Base-by-base conservation (phyloP, 1,284 basidiomycete species). In the Leccinum pachyderme region DNA sequence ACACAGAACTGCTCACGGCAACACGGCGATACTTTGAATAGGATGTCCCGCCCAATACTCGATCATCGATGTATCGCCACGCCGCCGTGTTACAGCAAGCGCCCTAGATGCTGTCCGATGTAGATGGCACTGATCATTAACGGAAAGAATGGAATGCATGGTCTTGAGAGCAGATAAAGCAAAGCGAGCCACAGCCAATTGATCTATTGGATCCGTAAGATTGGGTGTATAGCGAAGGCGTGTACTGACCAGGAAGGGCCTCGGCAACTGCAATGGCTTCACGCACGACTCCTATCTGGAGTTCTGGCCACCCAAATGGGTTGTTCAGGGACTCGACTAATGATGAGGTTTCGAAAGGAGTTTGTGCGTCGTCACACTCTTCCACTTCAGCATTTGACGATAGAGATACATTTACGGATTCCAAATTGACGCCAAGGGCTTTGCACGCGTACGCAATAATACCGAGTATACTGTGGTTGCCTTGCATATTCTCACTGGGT, bases 251-350 rank as follows among this genome's bases (percentile, higher is more conserved):
- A 55, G 93, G 91, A n/a, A 98, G 74, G 15, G 91, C 84, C 72
- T 98, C 94, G 4, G 93, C 90, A 9, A 98, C 86, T 0, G 89
- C 85, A 32, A 98, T 87, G 0, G 93, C 91, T 67, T 98, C 95
- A 47, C 94, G 84, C 35, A 98, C 80, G 31, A 96, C 84, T 31
- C 92, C 92, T 31, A 96, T 82, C 73, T 98, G 95, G 47, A 98
- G 77, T 66, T 95, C 91, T 1, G 92, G 87, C 96, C 95, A 99
- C 1, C 95, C 95, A 67, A 88, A 93, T 3, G 81, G 73, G 58
- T 83, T 81, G 25, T 72, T 69, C 32, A 74, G 64, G 32, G 73
- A 70, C 33, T 76, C 73, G 12, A 37, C 45, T 18, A 58, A 18
- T 5, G 55, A 55, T 31, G 44, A 41, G 24, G 53, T 49, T 53